Percentiles rank a stretch among this genome's conserved stretches.
phyloP scores from a whole-genome alignment of 2,329 filamentous ascomycete species.

The Claviceps sp. region DNA sequence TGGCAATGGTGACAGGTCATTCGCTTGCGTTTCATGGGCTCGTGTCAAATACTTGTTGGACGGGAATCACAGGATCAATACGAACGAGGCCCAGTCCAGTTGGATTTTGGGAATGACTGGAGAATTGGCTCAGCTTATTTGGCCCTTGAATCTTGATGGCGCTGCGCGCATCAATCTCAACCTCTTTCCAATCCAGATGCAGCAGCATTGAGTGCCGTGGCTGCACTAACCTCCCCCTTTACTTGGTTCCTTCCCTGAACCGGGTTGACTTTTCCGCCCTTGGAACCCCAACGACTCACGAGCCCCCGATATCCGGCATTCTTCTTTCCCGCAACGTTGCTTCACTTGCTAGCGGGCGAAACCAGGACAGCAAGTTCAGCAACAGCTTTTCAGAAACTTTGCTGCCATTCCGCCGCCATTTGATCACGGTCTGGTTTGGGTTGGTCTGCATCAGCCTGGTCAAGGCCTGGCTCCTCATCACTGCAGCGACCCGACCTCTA shows the following conservation, averaged over 20 bases:
- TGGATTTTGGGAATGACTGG: too few relatives aligned
- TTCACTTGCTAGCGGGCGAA: not conserved
- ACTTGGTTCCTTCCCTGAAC: not conserved
- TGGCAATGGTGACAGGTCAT: not conserved
- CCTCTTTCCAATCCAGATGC: not conserved
- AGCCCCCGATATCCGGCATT: not conserved
- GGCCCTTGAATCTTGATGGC: not conserved
- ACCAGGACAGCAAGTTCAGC: not conserved
- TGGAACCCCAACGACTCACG: not conserved
- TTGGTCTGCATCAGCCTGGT: not conserved
- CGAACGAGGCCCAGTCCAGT: not conserved
- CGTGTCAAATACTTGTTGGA: not conserved
- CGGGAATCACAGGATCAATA: not conserved
- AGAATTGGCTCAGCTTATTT: not conserved
- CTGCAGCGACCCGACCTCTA: constrained; percentile 2
- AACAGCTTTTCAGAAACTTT: too few relatives aligned
- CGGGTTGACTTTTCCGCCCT: not conserved
- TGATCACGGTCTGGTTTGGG: not conserved
- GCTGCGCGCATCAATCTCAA: not conserved
- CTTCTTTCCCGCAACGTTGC: not conserved
- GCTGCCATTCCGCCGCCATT: not conserved
- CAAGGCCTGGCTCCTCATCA: not conserved
- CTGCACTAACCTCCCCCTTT: not conserved
- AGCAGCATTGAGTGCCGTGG: not conserved
- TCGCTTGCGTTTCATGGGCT: not conserved